Percentiles rank a stretch among this genome's conserved stretches.
These are phyloP conservation scores for Teratosphaeriaceae sp. DNA, from an alignment of 2,329 filamentous ascomycete genomes.

Conservation along the genomic window DNA sequence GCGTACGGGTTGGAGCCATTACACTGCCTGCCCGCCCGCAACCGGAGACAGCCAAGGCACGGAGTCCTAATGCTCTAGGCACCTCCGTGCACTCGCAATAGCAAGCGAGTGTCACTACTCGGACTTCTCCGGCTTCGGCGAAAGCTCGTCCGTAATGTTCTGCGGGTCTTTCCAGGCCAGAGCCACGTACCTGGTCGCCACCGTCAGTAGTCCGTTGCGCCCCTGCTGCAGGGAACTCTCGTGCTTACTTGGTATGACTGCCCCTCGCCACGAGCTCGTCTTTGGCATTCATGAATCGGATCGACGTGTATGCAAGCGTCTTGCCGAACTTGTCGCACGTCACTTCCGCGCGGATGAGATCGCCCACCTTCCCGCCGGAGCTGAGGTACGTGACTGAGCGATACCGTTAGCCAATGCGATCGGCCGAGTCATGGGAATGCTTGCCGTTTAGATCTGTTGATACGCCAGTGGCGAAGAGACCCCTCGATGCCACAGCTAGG, in stretches of 20 bases:
- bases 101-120: too few species aligned
- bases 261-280: conserved; percentile 57
- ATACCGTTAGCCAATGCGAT: neutral
- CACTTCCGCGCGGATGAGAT: conserved; percentile 45
- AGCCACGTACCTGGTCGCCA: conserved; percentile 49
- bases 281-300: conserved; percentile 54
- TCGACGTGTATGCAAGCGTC: conserved; percentile 57
- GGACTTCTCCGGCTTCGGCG: conserved; percentile 30
- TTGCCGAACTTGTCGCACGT: conserved; percentile 61
- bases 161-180: conserved; percentile 56
- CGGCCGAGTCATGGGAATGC: neutral
- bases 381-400: conserved; percentile 56
- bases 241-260: conserved; percentile 64
- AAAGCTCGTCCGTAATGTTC: conserved; percentile 54
- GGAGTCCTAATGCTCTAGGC: too few species aligned
- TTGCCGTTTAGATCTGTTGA: conserved; percentile 58
- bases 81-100: too few species aligned
- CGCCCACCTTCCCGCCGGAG: conserved; percentile 57
- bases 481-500: conserved; percentile 58
- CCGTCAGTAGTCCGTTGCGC: too few species aligned
- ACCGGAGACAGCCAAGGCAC: too few species aligned
- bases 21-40: too few species aligned
- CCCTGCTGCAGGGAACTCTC: conserved; percentile 8
- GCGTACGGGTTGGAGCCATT: too few species aligned
- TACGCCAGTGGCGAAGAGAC: conserved; percentile 59